Base-by-base conservation (phyloP, 2,329 filamentous ascomycete genomes). In the Diplodia corticola region DNA sequence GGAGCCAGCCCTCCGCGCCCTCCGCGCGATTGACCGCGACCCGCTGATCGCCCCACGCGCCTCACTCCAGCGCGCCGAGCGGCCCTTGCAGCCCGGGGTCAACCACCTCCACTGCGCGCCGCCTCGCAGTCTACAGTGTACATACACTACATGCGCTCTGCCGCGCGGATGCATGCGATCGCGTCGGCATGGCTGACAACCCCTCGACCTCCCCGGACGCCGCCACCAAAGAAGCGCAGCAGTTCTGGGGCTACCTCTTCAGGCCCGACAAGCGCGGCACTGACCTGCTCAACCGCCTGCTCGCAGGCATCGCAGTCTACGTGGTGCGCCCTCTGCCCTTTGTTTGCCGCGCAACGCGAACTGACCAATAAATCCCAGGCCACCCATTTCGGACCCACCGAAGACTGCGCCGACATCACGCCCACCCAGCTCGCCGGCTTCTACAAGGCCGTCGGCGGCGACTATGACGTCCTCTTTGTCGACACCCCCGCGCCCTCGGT, bases 401-500 rank as follows among this genome's bases (percentile, higher is more conserved):
- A 77, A 69, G 78, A 81, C 65, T 78, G 78, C 46, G 75, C 77
- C 22, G 82, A 84, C 68, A 73, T 84, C 67, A 82, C 79, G 5
- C 82, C 82, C 5, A 74, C 77, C 26, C 82, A 84, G 70, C 77
- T 84, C 50, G 81, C 81, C 28, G 76, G 77, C 48, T 61, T 83
- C 77, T 84, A 84, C 74, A 79, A 79, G 68, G 75, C 81, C 64
- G 74, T 82, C 68, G 71, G 81, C 71, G 76, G 80, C 72, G 71
- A 82, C 79, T 74, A 81, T 76, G 81, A 84, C 67, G 75, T 81
- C 26, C 86, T 98, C 64, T 98, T 98, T 76, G 82, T 94, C 49
- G 84, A 89, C 3, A 91, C 90, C 37, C 88, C 90, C 22, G 81
- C 89, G 68, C 81, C 87, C 44, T 89, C 90, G 50, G 88, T 99